Conservation (phyloP, 495 filamentous ascomycete species). For the Xylaria nigripes region DNA sequence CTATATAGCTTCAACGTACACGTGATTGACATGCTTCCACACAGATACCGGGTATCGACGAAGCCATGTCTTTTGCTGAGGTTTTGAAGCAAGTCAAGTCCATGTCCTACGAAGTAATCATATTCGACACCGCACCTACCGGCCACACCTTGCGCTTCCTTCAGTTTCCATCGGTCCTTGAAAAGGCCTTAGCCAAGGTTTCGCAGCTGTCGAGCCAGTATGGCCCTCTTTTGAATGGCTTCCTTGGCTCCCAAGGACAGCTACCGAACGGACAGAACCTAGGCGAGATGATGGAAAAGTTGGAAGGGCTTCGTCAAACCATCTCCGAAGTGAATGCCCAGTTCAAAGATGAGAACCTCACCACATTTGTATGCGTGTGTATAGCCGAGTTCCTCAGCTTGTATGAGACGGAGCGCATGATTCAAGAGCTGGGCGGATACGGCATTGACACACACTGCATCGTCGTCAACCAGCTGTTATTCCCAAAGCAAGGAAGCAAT, state of each 20-base stretch:
- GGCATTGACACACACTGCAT: conserved; percentile 94
- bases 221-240: conserved; percentile 88
- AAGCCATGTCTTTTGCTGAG: conserved; percentile 99
- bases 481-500: conserved; percentile 73
- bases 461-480: conserved; percentile 96
- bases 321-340: conserved; percentile 95
- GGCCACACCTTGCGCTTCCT: conserved; percentile 98
- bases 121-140: conserved; percentile 99
- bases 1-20: not conserved
- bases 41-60: conserved; percentile 95
- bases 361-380: conserved; percentile 97
- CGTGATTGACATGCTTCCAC: not conserved
- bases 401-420: conserved; percentile 99
- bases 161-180: conserved; percentile 95
- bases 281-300: conserved; percentile 83
- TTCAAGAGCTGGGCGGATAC: conserved; percentile 91
- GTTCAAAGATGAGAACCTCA: conserved; percentile 94
- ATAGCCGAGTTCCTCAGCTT: conserved; percentile 96
- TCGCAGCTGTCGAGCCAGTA: conserved; percentile 91
- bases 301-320: conserved; percentile 84
- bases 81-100: conserved; percentile 99
- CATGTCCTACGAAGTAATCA: conserved; percentile 96
- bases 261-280: conserved; percentile 88
- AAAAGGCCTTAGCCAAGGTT: conserved; percentile 95
- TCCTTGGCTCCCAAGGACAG: conserved; percentile 71